Evolutionary conservation across 2,329 filamentous ascomycete genomes (phyloP), one percentile per base, ranked within the genome.

Genomic region (Huntiella decipiens): DNA sequence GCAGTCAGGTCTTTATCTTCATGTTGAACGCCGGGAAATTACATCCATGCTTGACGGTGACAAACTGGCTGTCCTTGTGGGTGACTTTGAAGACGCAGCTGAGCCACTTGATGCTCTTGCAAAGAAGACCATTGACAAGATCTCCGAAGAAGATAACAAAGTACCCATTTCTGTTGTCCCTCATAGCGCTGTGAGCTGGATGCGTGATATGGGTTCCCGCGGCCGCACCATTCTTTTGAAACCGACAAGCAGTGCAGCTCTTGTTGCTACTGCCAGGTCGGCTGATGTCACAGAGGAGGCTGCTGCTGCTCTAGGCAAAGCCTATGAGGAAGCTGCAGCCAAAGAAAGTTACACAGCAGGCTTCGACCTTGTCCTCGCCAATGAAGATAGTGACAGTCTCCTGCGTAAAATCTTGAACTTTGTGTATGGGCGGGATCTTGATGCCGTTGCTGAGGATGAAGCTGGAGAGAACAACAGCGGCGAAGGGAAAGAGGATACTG

Each of bases 41-140:
- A 67, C 71, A 52, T 63, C 68, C 51, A 66, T 79, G 53, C 63
- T 73, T 11, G 74, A 77, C 49, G 67, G 71, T 10, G 74, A 78
- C 50, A 66, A 70, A 39, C 67, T 79, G 37, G 58, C 77, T 35
- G 73, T 76, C 55, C 75, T 67, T 50, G 40, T 43, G 7, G 40
- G 40, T 3, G 40, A 43, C 13, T 28, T 28, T 28, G 11, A 16
- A 11, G 40, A 43, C 8, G 28, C n/a, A 16, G 40, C 33, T 17
- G 40, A 43, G 15, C 5, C 13, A 5, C 34, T 43, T 33, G 40
- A 43, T 31, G 40, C 28, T 10, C 31, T 43, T 12, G 13, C 40
- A 4, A 43, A 43, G 15, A 13, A 19, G 31, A 17, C n/a, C 11
- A 43, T 43, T n/a, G 40, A 33, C 12, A 62, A 63, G 10, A 63